Percentiles rank a stretch among this genome's conserved stretches.
phyloP scores from a whole-genome alignment of 2,329 filamentous ascomycete genomes.

The Alternaria consortialis region DNA sequence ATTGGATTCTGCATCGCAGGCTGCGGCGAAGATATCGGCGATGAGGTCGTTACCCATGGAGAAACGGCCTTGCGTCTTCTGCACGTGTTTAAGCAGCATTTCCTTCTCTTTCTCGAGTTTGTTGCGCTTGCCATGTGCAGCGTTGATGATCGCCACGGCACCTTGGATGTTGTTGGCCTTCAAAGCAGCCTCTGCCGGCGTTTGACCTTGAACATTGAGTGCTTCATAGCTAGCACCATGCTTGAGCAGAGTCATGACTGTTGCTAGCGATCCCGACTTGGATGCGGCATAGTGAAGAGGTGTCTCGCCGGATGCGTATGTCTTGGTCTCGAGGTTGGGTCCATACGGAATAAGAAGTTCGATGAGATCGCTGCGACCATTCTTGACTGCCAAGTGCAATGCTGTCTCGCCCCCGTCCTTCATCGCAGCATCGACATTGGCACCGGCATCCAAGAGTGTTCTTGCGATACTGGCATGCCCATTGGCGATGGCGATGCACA shows the following conservation, averaged over 20 bases:
- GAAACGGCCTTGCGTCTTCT: constrained; percentile 36
- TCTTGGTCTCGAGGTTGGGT: constrained; percentile 35
- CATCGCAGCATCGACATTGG: constrained; percentile 33
- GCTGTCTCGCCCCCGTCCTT: constrained; percentile 39
- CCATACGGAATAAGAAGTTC: constrained; percentile 35
- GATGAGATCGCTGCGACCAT: constrained; percentile 34
- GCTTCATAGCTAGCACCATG: constrained; percentile 40
- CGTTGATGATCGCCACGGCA: constrained; percentile 44
- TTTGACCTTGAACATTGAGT: constrained; percentile 29
- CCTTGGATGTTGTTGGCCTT: constrained; percentile 38
- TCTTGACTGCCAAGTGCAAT: constrained; percentile 43
- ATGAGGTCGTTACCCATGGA: constrained; percentile 46
- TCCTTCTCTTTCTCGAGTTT: constrained; percentile 45
- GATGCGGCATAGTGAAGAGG: constrained; percentile 46
- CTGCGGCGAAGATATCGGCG: constrained; percentile 43
- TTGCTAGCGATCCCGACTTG: constrained; percentile 31
- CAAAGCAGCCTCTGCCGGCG: constrained; percentile 41
- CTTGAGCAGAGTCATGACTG: constrained; percentile 37
- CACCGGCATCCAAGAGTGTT: constrained; percentile 41
- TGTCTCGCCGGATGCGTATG: constrained; percentile 38
- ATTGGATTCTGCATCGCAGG: constrained; percentile 45
- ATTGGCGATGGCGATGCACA: constrained; percentile 41
- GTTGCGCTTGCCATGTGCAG: constrained; percentile 35
- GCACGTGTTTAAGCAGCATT: constrained; percentile 42
- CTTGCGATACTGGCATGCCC: constrained; percentile 37